Evolutionary conservation across 805 yeast genomes (phyloP), one percentile per base, ranked within the genome.

Genomic region (Zygosaccharomyces rouxii): DNA sequence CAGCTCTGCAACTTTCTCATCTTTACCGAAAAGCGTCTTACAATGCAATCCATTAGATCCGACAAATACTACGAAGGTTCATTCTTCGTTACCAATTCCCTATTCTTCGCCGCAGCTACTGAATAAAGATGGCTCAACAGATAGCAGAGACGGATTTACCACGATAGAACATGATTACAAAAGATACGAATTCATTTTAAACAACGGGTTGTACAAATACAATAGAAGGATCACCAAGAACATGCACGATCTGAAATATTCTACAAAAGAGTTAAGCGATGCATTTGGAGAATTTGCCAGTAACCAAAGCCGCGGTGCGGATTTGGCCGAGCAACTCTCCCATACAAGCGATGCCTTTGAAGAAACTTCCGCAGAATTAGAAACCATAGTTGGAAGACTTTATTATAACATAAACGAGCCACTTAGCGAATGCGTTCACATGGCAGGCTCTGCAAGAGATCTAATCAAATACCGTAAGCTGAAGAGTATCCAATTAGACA

Each of bases 1-100:
- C 21, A 64, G 64, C 33, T 64, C 68, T 1, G 61, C 69, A 2
- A 64, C 69, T 6, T 59, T 67, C 25, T 59, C 69, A 1, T 57
- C 65, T 4, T 45, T 67, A 29, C 67, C 68, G 5, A 64, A 61
- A 38, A 66, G 60, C 44, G 58, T 59, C 9, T 47, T 66, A 9
- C 67, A 65, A 28, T 63, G 69, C 23, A 64, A 67, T 31, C 71
- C 71, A 7, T 42, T 59, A 38, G 69, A 67, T 54, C 69, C 71
- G 11, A 59, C 68, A 1, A 64, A 62, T 45, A 66, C 70, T 2
- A 62, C 68, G 1, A 53, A 62, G 48, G 58, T 64, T n/a, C 67
- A 66, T 49, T 60, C 63, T 11, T 60, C 56, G 11, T 50, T 67
- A 43, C 70, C 71, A 7, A 54, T 63, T 9, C 66, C 68, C 2